phyloP scores from a whole-genome alignment of 495 filamentous ascomycete species.

The Tuber borchii region DNA sequence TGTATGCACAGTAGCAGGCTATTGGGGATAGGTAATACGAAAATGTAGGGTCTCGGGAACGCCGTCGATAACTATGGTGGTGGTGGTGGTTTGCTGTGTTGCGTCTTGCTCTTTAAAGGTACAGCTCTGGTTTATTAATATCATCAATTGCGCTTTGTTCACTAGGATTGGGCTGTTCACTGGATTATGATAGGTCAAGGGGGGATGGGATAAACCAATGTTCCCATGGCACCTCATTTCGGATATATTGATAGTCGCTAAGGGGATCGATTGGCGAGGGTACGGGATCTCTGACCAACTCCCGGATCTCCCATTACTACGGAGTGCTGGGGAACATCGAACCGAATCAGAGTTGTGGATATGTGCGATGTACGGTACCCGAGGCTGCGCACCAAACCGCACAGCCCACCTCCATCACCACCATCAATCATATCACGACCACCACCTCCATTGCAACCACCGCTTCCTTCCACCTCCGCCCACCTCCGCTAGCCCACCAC shows the following conservation, averaged over 20 bases:
- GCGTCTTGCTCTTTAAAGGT: neutral
- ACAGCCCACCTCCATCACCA: neutral
- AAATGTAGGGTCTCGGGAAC: neutral
- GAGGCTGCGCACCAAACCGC: neutral
- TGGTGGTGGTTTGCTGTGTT: neutral
- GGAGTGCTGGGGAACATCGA: neutral
- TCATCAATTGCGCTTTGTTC: neutral
- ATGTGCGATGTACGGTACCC: neutral
- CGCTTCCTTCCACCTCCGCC: neutral
- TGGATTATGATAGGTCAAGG: neutral
- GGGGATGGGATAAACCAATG: neutral
- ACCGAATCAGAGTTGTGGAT: neutral
- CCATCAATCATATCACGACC: neutral
- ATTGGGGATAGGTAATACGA: neutral
- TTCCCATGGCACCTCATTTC: neutral
- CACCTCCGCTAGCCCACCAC: neutral
- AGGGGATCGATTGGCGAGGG: conserved; percentile 1
- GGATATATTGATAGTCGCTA: conserved; percentile 3
- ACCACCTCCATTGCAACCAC: neutral
- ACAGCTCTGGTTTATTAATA: neutral
- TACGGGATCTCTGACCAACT: conserved; percentile 3
- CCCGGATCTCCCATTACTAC: neutral
- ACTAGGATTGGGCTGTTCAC: neutral
- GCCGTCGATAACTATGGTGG: neutral
- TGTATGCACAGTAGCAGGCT: neutral